Evolutionary conservation across 169 alveolate genomes (phyloP).

Genomic region (Cryptosporidium sp.): DNA sequence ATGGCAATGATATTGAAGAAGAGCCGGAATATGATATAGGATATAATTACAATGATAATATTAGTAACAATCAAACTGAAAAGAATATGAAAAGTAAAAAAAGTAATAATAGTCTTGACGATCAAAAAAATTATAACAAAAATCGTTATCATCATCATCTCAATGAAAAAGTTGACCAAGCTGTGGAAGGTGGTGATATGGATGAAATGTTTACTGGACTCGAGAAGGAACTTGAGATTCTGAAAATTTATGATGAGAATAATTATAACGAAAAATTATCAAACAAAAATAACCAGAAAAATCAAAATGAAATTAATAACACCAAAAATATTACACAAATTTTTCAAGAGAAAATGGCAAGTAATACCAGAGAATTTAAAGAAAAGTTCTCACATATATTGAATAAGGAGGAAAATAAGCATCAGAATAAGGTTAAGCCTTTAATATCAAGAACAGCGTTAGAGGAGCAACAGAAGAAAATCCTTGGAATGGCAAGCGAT

Average conservation of each 20-base stretch:
- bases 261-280: background rate
- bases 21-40: background rate
- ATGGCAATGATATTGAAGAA: background rate
- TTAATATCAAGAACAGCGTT: slow-evolving; percentile 59
- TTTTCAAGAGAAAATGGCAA: slow-evolving; percentile 17
- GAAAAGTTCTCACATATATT: background rate
- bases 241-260: slow-evolving; percentile 42
- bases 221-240: slow-evolving; percentile 48
- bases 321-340: background rate
- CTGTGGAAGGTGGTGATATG: background rate
- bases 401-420: background rate
- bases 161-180: background rate
- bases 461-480: slow-evolving; percentile 44
- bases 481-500: background rate
- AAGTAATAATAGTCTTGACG: background rate
- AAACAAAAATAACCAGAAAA: background rate
- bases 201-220: slow-evolving; percentile 53
- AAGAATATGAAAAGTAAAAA: background rate
- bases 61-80: background rate
- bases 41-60: background rate
- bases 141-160: background rate
- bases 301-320: background rate
- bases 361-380: slow-evolving; percentile 12
- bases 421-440: slow-evolving; percentile 20
- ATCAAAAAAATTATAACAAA: no score